These are phyloP conservation scores for Beta macrorhiza DNA, from an alignment of 179 eudicot genomes.

Conservation along the genomic window DNA sequence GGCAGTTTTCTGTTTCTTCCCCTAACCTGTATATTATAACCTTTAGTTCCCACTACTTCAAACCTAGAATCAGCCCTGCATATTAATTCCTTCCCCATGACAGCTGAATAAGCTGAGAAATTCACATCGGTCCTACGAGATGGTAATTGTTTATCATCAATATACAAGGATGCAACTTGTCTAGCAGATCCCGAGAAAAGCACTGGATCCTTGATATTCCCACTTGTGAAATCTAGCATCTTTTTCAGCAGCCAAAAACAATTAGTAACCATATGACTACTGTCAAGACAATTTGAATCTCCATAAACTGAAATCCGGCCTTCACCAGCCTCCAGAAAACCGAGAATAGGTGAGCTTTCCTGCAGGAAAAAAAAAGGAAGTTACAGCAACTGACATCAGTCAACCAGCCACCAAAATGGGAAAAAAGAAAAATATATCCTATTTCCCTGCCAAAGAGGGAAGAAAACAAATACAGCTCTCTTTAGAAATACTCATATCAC, in stretches of 20 bases:
- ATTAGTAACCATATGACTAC: constrained; percentile 98
- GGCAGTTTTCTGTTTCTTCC: constrained; percentile 78
- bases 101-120: constrained; percentile 82
- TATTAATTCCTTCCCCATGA: constrained; percentile 71
- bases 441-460: not conserved
- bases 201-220: constrained; percentile 61
- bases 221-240: constrained; percentile 74
- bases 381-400: not conserved
- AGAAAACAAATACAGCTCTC: not conserved
- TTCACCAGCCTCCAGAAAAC: constrained; percentile 62
- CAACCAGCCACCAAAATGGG: not conserved
- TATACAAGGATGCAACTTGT: constrained; percentile 47
- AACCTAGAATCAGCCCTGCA: constrained; percentile 87
- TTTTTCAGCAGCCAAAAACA: constrained; percentile 89
- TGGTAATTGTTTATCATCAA: constrained; percentile 67
- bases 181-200: constrained; percentile 72
- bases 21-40: constrained; percentile 65
- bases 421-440: not conserved
- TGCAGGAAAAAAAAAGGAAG: constrained; percentile 28
- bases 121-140: constrained; percentile 89
- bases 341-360: constrained; percentile 80
- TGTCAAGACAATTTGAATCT: constrained; percentile 95
- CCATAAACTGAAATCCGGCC: constrained; percentile 91
- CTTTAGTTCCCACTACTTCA: constrained; percentile 85
- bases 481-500: not conserved